These are phyloP conservation scores for Bullera alba DNA, from an alignment of 768 basidiomycete species.

Conservation along the genomic window DNA sequence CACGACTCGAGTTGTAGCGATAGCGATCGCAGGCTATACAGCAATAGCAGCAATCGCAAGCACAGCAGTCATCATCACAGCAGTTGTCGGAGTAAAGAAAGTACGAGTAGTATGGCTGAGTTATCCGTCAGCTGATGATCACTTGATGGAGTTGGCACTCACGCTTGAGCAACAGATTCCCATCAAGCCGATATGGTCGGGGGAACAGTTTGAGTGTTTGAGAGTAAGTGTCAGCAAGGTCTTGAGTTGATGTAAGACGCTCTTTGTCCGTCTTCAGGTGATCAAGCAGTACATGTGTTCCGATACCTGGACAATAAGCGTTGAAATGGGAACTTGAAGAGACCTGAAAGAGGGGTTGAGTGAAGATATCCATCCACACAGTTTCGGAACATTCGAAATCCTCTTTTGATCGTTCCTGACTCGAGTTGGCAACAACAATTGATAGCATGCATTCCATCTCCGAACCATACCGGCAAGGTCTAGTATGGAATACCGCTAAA, in stretches of 20 bases:
- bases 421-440: too few relatives aligned
- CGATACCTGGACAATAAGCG: too few relatives aligned
- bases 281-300: too few relatives aligned
- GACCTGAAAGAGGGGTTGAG: too few relatives aligned
- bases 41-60: constrained; percentile 5
- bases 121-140: neutral
- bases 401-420: too few relatives aligned
- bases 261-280: too few relatives aligned
- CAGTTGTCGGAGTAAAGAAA: neutral
- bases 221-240: neutral
- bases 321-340: too few relatives aligned
- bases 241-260: neutral
- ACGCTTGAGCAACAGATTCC: constrained; percentile 5
- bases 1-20: too few relatives aligned
- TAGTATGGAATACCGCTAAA: constrained; percentile 1
- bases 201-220: neutral
- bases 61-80: constrained; percentile 6
- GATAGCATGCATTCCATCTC: neutral
- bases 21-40: constrained; percentile 3
- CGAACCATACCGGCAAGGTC: neutral
- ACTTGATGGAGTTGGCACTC: neutral
- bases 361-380: too few relatives aligned
- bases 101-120: constrained; percentile 3
- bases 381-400: too few relatives aligned
- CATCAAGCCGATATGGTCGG: neutral